Evolutionary conservation across 2,329 filamentous ascomycete genomes (phyloP).

Genomic region (Apiospora marii): DNA sequence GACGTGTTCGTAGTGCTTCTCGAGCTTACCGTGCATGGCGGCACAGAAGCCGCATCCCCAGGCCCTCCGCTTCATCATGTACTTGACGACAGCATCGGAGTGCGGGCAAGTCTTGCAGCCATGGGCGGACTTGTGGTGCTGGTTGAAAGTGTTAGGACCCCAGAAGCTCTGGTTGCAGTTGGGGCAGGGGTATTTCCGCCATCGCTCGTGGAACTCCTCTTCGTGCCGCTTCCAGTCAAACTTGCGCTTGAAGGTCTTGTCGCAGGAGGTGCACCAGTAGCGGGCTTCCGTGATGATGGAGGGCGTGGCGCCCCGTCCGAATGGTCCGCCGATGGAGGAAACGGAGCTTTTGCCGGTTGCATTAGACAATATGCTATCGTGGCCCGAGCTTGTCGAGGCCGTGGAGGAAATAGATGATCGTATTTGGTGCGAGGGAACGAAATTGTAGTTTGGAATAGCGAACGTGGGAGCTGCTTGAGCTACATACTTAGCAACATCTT

Average conservation of each 20-base stretch:
- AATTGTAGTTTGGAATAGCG: conserved; percentile 38
- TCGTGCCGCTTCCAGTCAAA: conserved; percentile 76
- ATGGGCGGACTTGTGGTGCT: conserved; percentile 72
- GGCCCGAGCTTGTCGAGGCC: conserved; percentile 41
- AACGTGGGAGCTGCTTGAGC: conserved; percentile 30
- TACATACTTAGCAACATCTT: conserved; percentile 27
- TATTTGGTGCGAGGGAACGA: conserved; percentile 35
- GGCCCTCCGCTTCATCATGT: conserved; percentile 69
- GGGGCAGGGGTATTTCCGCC: conserved; percentile 72
- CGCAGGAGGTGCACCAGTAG: conserved; percentile 56
- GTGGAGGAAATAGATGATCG: conserved; percentile 42
- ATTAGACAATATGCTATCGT: conserved; percentile 42
- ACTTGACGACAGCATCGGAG: conserved; percentile 69
- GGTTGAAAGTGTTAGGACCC: conserved; percentile 73
- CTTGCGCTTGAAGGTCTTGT: conserved; percentile 72
- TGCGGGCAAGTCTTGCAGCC: conserved; percentile 71
- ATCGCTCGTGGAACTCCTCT: conserved; percentile 73
- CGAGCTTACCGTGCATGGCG: conserved; percentile 67
- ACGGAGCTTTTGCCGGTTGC: conserved; percentile 40
- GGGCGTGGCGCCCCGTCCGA: conserved; percentile 28
- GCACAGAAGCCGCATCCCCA: conserved; percentile 76
- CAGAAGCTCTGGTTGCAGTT: conserved; percentile 74
- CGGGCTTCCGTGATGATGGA: conserved; percentile 37
- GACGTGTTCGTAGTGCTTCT: conserved; percentile 73
- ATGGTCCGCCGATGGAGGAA: conserved; percentile 34